phyloP scores from a whole-genome alignment of 1,284 basidiomycete genomes.

The Leccinum subfulvum region DNA sequence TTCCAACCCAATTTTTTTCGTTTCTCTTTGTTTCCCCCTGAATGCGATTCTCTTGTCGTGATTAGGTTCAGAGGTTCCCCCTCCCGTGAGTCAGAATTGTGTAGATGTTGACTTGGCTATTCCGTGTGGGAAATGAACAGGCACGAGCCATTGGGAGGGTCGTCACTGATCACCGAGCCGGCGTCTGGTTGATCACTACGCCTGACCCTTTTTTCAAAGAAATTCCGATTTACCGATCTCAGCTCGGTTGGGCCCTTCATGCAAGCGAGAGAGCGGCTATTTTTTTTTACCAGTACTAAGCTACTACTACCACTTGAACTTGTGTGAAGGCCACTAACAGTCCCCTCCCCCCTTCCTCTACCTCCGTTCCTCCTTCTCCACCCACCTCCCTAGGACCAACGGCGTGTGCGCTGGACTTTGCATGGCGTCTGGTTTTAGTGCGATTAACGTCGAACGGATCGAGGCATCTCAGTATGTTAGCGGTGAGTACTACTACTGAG shows the following conservation, averaged over 20 bases:
- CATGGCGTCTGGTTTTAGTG: conserved; percentile 12
- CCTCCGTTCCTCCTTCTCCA: neutral
- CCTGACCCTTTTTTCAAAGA: neutral
- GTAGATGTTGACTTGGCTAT: conserved; percentile 6
- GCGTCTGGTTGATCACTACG: neutral
- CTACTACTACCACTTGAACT: too few relatives aligned
- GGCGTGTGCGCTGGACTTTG: neutral
- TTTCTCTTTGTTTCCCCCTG: neutral
- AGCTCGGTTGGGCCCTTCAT: neutral
- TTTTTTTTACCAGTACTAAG: too few relatives aligned
- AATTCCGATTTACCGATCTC: neutral
- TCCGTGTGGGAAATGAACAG: neutral
- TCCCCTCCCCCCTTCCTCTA: neutral
- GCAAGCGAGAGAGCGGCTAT: neutral
- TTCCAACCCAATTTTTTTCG: conserved; percentile 11
- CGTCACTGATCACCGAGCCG: neutral
- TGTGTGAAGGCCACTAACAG: too few relatives aligned
- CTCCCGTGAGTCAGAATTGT: conserved; percentile 17
- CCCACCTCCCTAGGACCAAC: neutral
- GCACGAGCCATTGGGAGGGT: neutral
- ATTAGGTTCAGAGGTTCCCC: conserved; percentile 3
- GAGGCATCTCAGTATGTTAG: conserved; percentile 27
- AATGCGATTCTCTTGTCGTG: conserved; percentile 15
- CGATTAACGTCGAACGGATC: conserved; percentile 8
- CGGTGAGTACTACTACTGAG: conserved; percentile 18